Conservation (phyloP, 495 filamentous ascomycete species). For the Podospora fimiseda region DNA sequence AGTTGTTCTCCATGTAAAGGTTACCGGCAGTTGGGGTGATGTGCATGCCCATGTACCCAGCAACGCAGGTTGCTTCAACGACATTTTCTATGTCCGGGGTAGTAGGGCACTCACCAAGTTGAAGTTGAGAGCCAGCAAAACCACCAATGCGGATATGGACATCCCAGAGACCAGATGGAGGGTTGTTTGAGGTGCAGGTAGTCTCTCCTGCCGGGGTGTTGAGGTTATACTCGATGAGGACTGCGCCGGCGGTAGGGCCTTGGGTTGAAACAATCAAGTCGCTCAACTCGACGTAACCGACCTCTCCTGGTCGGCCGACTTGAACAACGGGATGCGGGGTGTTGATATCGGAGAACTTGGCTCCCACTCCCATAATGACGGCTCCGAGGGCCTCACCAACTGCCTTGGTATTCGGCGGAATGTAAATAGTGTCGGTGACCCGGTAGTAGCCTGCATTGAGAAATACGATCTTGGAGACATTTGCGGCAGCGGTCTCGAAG, state of each 20-base stretch:
- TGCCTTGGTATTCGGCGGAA: conserved; percentile 45
- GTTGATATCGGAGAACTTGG: conserved; percentile 38
- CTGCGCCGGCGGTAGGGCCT: conserved; percentile 38
- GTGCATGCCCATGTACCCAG: conserved; percentile 74
- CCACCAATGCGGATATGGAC: conserved; percentile 82
- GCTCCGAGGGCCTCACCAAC: conserved; percentile 44
- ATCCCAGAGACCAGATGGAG: conserved; percentile 79
- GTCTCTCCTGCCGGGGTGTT: conserved; percentile 19
- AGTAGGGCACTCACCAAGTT: conserved; percentile 63
- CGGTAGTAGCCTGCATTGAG: conserved; percentile 51
- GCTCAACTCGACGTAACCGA: conserved; percentile 50
- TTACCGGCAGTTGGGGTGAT: conserved; percentile 62
- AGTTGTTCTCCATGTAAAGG: conserved; percentile 79
- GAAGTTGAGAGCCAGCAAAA: conserved; percentile 67
- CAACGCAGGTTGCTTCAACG: conserved; percentile 53
- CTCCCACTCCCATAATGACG: conserved; percentile 38
- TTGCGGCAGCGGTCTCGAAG: conserved; percentile 15
- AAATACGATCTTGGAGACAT: conserved; percentile 52
- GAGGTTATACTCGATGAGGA: conserved; percentile 86
- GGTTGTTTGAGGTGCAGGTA: conserved; percentile 44
- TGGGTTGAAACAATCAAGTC: conserved; percentile 44
- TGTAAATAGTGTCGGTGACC: conserved; percentile 36
- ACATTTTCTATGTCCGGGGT: conserved; percentile 50
- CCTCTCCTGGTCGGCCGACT: conserved; percentile 45
- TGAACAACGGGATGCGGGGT: conserved; percentile 46